Percentiles rank a stretch among this genome's conserved stretches.
Evolutionary conservation across 2,329 filamentous ascomycete genomes (phyloP).

Genomic region (Fusarium sp.): DNA sequence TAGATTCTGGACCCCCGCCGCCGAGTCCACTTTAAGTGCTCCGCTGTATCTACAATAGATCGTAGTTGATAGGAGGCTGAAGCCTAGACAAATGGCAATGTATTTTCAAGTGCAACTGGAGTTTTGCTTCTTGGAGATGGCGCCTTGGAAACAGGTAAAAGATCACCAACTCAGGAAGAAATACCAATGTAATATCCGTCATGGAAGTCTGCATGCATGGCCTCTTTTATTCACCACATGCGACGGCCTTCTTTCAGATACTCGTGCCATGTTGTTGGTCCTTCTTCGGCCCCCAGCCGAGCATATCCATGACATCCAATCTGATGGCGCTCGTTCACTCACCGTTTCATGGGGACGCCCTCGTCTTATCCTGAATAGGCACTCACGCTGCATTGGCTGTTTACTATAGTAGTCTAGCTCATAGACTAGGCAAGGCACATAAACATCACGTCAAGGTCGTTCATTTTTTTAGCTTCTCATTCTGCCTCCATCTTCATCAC

Average conservation of each 20-base stretch:
- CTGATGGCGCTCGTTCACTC: constrained; percentile 8
- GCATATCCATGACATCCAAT: constrained; percentile 11
- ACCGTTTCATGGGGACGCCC: constrained; percentile 28
- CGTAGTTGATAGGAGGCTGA: background rate
- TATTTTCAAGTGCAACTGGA: background rate
- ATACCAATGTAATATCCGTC: background rate
- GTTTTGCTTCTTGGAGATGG: background rate
- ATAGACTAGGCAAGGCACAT: constrained; percentile 28
- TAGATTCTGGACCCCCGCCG: background rate
- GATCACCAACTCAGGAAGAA: background rate
- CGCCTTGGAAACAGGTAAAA: no score
- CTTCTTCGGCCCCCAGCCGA: constrained; percentile 21
- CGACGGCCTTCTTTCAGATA: background rate
- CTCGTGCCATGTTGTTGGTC: constrained; percentile 7
- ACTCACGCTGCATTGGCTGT: constrained; percentile 16
- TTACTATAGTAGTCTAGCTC: constrained; percentile 14
- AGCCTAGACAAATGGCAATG: background rate
- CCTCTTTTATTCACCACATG: background rate
- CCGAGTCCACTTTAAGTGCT: background rate
- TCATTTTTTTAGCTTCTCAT: constrained; percentile 15
- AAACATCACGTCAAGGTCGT: constrained; percentile 19
- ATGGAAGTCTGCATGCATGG: background rate
- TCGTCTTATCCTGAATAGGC: constrained; percentile 32
- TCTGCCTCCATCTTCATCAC: constrained; percentile 13
- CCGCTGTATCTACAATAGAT: background rate